Base-by-base conservation (phyloP, 2,329 filamentous ascomycete species). In the Fusarium sp. region DNA sequence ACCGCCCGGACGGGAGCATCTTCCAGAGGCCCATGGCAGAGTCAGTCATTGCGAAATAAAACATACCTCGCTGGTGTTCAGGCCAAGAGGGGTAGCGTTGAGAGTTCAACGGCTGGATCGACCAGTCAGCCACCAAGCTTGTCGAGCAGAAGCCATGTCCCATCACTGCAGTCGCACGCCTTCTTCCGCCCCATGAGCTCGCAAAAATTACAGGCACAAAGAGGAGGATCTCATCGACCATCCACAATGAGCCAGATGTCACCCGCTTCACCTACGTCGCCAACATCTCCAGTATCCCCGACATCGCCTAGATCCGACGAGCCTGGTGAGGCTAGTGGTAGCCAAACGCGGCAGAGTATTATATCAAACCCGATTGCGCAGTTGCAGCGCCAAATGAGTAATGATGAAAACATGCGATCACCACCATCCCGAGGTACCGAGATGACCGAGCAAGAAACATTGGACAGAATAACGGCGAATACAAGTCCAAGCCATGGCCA, bases 181-280 rank as follows among this genome's bases (percentile, higher is more conserved):
- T 98, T 99, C 83, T 97, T 97, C 78, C 92, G 91, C 24, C 96
- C 96, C 42, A 97, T 99, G 94, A 98, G 95, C 82, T 97, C 95
- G 25, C 94, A 97, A 79, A 92, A 94, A 79, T 85, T 98, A 53
- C 95, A 98, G 81, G 94, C 94, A 58, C 96, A 98, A 81, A 87
- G 95, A 79, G 90, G 77, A 69, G 88, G 91, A 70, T 86, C 81
- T 11, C 77, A 83, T 40, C 82, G 86, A 24, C 83, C 85, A 8
- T 73, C 79, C 16, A 83, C 81, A 24, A 78, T 81, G 73, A 79
- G 77, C 59, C 82, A 84, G 46, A 73, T 76, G 50, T 69, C 74
- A 24, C 75, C 68, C 32, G 63, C 55, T 15, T 70, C 59, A 11
- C 68, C 68, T 7, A 66, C 68, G 14, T 71, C 68, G 4, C 68